Conservation (phyloP, 2,329 filamentous ascomycete genomes). For the Fusarium siculi region DNA sequence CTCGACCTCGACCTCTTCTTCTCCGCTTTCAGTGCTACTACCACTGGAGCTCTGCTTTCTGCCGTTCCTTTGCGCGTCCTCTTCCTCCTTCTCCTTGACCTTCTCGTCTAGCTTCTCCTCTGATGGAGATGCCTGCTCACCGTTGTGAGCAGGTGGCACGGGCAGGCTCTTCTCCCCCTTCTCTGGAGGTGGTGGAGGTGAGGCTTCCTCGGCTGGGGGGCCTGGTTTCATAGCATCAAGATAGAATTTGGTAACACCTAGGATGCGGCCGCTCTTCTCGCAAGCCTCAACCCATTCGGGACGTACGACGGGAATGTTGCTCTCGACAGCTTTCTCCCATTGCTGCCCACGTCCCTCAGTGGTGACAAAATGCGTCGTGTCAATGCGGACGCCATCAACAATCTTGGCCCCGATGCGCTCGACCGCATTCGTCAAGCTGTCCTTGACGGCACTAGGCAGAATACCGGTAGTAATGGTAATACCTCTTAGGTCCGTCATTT, state of each 20-base stretch:
- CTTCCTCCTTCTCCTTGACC: slow-evolving; percentile 37
- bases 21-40: slow-evolving; percentile 38
- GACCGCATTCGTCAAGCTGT: slow-evolving; percentile 78
- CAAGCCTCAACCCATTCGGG: slow-evolving; percentile 99
- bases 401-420: slow-evolving; percentile 93
- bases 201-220: slow-evolving; percentile 52
- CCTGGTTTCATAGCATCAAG: slow-evolving; percentile 76
- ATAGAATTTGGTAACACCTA: slow-evolving; percentile 96
- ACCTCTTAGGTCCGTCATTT: slow-evolving; percentile 97
- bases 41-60: slow-evolving; percentile 31
- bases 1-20: slow-evolving; percentile 45
- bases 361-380: slow-evolving; percentile 98
- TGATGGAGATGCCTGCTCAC: slow-evolving; percentile 34
- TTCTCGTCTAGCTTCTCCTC: slow-evolving; percentile 47
- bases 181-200: slow-evolving; percentile 44
- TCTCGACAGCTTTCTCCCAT: slow-evolving; percentile 97
- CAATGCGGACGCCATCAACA: slow-evolving; percentile 89
- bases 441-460: slow-evolving; percentile 77
- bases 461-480: slow-evolving; percentile 94
- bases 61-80: slow-evolving; percentile 33
- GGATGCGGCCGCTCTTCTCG: slow-evolving; percentile 89
- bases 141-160: slow-evolving; percentile 39
- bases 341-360: slow-evolving; percentile 88
- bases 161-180: slow-evolving; percentile 49
- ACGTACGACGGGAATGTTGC: slow-evolving; percentile 96